phyloP scores from a whole-genome alignment of 2,329 filamentous ascomycete species.

The Claviceps pazoutovae region DNA sequence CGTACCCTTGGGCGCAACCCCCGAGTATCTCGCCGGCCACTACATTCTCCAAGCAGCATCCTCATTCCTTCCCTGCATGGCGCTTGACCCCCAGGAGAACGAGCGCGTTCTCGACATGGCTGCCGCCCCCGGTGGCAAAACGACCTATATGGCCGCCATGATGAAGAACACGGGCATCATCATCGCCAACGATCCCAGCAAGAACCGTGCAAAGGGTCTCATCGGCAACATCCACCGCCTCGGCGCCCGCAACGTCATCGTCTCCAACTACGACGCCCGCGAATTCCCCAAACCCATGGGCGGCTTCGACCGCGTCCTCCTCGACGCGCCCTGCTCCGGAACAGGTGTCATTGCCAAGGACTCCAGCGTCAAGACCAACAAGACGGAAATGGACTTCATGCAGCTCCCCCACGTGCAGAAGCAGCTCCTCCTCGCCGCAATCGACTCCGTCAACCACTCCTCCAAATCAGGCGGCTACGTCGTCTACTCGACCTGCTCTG shows the following conservation, averaged over 20 bases:
- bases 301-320: slow-evolving; percentile 85
- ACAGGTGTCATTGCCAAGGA: slow-evolving; percentile 98
- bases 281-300: slow-evolving; percentile 92
- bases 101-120: slow-evolving; percentile 69
- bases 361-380: slow-evolving; percentile 93
- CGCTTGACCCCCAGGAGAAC: slow-evolving; percentile 80
- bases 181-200: slow-evolving; percentile 94
- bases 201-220: slow-evolving; percentile 83
- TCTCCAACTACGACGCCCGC: slow-evolving; percentile 88
- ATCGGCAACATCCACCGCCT: slow-evolving; percentile 97
- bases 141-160: slow-evolving; percentile 52
- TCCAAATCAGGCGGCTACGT: slow-evolving; percentile 91
- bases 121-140: slow-evolving; percentile 16
- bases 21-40: slow-evolving; percentile 92
- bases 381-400: slow-evolving; percentile 90
- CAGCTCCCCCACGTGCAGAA: slow-evolving; percentile 88
- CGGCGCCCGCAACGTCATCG: slow-evolving; percentile 83
- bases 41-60: slow-evolving; percentile 96
- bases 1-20: slow-evolving; percentile 77
- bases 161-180: slow-evolving; percentile 74
- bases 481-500: slow-evolving; percentile 92
- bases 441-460: slow-evolving; percentile 84
- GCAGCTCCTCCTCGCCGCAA: slow-evolving; percentile 80
- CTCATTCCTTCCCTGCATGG: slow-evolving; percentile 96
- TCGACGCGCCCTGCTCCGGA: slow-evolving; percentile 90